Base-by-base conservation (phyloP, 768 basidiomycete genomes). In the Pleurotus ostreatus region DNA sequence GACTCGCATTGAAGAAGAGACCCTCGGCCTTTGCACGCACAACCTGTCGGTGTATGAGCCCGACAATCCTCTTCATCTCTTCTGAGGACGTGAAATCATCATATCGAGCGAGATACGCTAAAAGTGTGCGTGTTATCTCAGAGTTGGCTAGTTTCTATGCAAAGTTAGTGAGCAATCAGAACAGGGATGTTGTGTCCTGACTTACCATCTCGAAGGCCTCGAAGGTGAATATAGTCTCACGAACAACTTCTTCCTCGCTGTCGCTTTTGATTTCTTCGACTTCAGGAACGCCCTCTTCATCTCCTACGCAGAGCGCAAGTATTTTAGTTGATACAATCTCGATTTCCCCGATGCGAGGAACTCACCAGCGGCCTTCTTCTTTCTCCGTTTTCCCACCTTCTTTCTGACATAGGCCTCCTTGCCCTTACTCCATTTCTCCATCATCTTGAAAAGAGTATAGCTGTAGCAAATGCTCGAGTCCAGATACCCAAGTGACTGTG, bases 11-110 rank as follows among this genome's bases (percentile, higher is more conserved):
- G 82, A 96, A 99, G 71, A 93, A 98, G 7, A 99, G 72, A 0
- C 89, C 96, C 67, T 98, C 97, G 1, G 94, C 92, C 68, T 97
- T 94, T 13, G 88, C 87, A 63, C 82, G 86, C 59, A 99, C 84
- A 45, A 87, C 94, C 61, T 96, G 92, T 12, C 97, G 83, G 67
- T 98, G 92, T 62, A 99, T 79, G 61, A 99, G 73, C 61, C 81
- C 83, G 34, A 98, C 94, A 39, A 93, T 88, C 46, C 94, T 83
- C 68, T 90, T 92, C 86, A 98, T 89, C 66, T 88, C 80, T 63
- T 98, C 92, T 0, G 88, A 72, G 4, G 81, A 78, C 1, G 77
- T 71, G 69, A 95, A 94, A 52, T 94, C 90, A 65, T 82, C 85
- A 76, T 92, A 96, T 15, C 92, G 82, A 45, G 84, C 77, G 34